Percentiles rank a stretch among this genome's conserved stretches.
phyloP scores from a whole-genome alignment of 176 grass and related monocot species.

The Bothriochloa decipiens region DNA sequence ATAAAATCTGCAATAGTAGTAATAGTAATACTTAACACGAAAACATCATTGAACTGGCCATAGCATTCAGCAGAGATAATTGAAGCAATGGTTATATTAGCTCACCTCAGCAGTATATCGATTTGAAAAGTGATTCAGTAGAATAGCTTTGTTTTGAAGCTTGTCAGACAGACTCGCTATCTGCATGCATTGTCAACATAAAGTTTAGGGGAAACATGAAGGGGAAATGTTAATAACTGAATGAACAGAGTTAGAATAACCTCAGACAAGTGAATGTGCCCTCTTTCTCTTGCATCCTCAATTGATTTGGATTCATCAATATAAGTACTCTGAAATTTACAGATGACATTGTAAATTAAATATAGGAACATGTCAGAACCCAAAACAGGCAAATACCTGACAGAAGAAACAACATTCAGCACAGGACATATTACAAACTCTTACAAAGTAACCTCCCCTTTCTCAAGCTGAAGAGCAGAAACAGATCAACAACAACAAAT shows the following conservation, averaged over 20 bases:
- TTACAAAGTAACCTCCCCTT: neutral
- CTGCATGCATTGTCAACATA: slow-evolving; percentile 49
- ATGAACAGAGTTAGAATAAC: slow-evolving; percentile 39
- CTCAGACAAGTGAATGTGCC: slow-evolving; percentile 86
- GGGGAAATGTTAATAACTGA: neutral
- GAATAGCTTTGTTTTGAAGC: slow-evolving; percentile 82
- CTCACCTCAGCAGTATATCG: slow-evolving; percentile 78
- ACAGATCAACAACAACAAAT: slow-evolving; percentile 18
- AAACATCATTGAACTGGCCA: neutral
- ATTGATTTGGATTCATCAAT: slow-evolving; percentile 69
- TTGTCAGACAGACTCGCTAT: slow-evolving; percentile 60
- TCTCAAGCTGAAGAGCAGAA: neutral
- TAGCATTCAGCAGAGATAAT: neutral
- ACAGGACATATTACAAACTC: neutral
- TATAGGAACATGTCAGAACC: slow-evolving; percentile 17
- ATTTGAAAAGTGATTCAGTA: slow-evolving; percentile 90
- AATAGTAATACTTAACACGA: neutral
- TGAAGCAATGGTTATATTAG: neutral
- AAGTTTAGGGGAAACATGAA: neutral
- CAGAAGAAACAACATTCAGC: neutral
- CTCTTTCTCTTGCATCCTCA: slow-evolving; percentile 83
- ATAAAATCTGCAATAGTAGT: neutral
- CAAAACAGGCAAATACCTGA: neutral
- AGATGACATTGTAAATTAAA: slow-evolving; percentile 4
- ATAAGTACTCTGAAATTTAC: slow-evolving; percentile 77